Conservation (phyloP, 768 basidiomycete species). For the Lactarius psammicola region DNA sequence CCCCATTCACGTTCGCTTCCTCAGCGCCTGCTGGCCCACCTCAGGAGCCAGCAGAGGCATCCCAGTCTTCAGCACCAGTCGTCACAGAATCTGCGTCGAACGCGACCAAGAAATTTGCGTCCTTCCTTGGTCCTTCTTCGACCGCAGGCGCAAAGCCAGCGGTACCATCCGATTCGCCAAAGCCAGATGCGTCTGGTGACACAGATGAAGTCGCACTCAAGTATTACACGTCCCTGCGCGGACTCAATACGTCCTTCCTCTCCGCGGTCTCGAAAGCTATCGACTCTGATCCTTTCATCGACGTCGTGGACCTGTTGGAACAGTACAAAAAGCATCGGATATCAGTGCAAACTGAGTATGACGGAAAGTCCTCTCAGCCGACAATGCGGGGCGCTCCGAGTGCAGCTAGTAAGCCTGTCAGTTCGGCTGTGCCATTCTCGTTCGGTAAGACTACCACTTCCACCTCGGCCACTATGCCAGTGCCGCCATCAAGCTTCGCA, state of each 20-base stretch:
- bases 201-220: conserved; percentile 40
- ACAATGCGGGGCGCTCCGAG: conserved; percentile 2
- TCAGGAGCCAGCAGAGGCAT: conserved; percentile 30
- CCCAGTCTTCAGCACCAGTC: conserved; percentile 17
- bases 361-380: conserved; percentile 34
- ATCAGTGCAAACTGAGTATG: conserved; percentile 56
- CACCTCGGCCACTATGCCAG: conserved; percentile 35
- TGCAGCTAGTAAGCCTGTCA: conserved; percentile 7
- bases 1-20: conserved; percentile 43
- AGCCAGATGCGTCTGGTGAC: conserved; percentile 20
- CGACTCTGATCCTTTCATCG: conserved; percentile 68
- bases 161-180: conserved; percentile 22
- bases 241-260: conserved; percentile 66
- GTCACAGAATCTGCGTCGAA: conserved; percentile 30
- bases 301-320: conserved; percentile 54
- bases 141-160: conserved; percentile 14
- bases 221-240: conserved; percentile 70
- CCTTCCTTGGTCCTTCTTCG: conserved; percentile 28
- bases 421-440: not conserved
- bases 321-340: conserved; percentile 58
- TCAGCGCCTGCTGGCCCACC: conserved; percentile 32
- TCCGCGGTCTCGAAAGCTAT: conserved; percentile 56
- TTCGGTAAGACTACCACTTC: conserved; percentile 10
- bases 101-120: conserved; percentile 26
- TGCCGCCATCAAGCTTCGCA: conserved; percentile 41